Percentiles rank a stretch among this genome's conserved stretches.
Evolutionary conservation across 2,329 filamentous ascomycete genomes (phyloP).

Genomic region (Cladosporium sp.): DNA sequence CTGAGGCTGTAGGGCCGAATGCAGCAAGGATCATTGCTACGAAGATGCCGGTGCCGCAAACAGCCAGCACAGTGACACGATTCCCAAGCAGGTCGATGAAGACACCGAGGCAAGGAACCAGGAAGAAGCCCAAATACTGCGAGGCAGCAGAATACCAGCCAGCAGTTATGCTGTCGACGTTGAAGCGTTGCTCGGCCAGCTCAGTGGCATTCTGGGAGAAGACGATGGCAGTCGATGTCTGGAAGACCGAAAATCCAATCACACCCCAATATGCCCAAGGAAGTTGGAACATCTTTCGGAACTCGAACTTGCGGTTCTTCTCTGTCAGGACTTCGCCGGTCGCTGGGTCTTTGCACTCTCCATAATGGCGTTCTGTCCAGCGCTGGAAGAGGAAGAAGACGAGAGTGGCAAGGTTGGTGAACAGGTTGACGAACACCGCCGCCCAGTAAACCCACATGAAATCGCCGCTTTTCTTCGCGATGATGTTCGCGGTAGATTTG

Average conservation of each 20-base stretch:
- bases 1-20: conserved; percentile 46
- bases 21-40: conserved; percentile 52
- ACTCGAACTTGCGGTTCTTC: conserved; percentile 55
- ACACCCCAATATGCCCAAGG: conserved; percentile 60
- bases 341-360: conserved; percentile 48
- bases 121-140: conserved; percentile 56
- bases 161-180: conserved; percentile 50
- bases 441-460: conserved; percentile 62
- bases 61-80: conserved; percentile 42
- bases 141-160: conserved; percentile 58
- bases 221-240: conserved; percentile 53
- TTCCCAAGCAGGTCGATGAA: conserved; percentile 56
- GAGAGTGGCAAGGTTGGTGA: conserved; percentile 54
- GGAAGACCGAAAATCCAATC: conserved; percentile 53
- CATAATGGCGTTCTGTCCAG: conserved; percentile 47
- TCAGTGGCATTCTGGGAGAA: conserved; percentile 59
- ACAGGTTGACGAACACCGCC: conserved; percentile 60
- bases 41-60: conserved; percentile 50
- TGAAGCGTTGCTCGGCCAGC: conserved; percentile 56
- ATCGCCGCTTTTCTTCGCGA: conserved; percentile 54
- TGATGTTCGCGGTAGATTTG: conserved; percentile 57
- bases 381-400: conserved; percentile 55
- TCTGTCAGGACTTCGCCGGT: conserved; percentile 59
- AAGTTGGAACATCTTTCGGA: conserved; percentile 52
- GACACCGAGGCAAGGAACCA: conserved; percentile 53